Evolutionary conservation across 192 early-diverging fungal species (phyloP), one percentile per base, ranked within the genome.

Genomic region (Chytriomyces hyalinus): DNA sequence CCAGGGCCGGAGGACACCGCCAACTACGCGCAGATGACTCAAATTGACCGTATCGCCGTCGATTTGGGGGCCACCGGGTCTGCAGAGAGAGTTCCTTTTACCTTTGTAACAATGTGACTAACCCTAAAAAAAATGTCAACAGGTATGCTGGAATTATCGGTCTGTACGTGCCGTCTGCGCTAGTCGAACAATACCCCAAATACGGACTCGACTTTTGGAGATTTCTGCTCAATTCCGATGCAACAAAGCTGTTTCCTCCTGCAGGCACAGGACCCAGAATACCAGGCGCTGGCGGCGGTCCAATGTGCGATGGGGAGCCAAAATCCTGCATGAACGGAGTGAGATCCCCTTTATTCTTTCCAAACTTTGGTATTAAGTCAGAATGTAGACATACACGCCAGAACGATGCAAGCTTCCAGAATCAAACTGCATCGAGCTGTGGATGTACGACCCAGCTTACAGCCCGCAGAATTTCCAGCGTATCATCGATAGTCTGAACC

Each of bases 161-260:
- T 2, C 51, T 73, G 15, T 78, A 78, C 60, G 53, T 79, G 5
- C 78, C 78, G 4, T 48, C 48, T 17, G 17, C 48, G 15, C 28
- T 79, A 3, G 64, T 79, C 28, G 43, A 53, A 9, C 5, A 67
- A 53, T 74, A 74, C 50, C 78, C 78, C 8, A 48, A 13, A 46
- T 60, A 28, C 43, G 71, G 49, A 11, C 46, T 75, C 53, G 78
- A 79, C 43, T 79, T 79, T 48, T 79, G 78, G 78, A 20, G 71
- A 43, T 79, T 74, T 28, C 60, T 79, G 28, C 10, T 61, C 15
- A 64, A 79, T 49, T 72, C 63, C 6, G 63, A 64, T 11, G 71
- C 78, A 5, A 7, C 24, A 62, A 24, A n/a, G 6, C 24, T 75
- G 48, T 65, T 75, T 50, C 73, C 73, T 50, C 11, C 8, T 22